These are phyloP conservation scores for Hypoxylon sp. DNA, from an alignment of 2,329 filamentous ascomycete genomes.

Conservation along the genomic window DNA sequence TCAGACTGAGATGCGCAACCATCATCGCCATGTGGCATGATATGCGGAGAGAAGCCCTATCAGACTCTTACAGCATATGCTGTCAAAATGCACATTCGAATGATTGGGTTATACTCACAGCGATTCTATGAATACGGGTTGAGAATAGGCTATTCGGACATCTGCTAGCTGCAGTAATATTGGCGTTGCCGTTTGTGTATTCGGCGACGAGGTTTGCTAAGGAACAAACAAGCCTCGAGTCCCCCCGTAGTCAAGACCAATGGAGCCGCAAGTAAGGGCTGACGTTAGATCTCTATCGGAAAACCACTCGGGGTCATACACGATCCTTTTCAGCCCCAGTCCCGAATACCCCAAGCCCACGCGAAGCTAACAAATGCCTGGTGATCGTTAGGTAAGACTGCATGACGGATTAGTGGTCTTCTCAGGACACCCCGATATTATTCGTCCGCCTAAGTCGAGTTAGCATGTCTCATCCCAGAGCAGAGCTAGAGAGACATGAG, in stretches of 20 bases:
- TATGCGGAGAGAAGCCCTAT: constrained; percentile 14
- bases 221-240: neutral
- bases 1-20: constrained; percentile 6
- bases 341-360: too few relatives aligned
- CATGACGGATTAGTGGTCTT: too few relatives aligned
- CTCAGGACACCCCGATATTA: neutral
- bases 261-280: constrained; percentile 30
- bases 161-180: constrained; percentile 10
- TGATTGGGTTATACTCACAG: constrained; percentile 1
- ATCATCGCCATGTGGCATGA: constrained; percentile 17
- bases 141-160: constrained; percentile 30
- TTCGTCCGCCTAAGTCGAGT: constrained; percentile 1
- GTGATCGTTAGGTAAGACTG: neutral
- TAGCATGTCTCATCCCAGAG: neutral
- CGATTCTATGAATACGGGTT: constrained; percentile 2
- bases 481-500: neutral
- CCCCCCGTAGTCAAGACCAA: constrained; percentile 3
- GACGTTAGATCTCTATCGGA: constrained; percentile 17
- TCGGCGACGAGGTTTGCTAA: constrained; percentile 11
- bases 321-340: constrained; percentile 24
- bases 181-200: constrained; percentile 4
- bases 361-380: neutral
- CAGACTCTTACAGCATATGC: too few relatives aligned
- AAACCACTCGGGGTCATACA: constrained; percentile 21
- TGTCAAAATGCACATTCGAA: constrained; percentile 4